phyloP scores from a whole-genome alignment of 345 rosid genomes.

The Camelina neglecta region DNA sequence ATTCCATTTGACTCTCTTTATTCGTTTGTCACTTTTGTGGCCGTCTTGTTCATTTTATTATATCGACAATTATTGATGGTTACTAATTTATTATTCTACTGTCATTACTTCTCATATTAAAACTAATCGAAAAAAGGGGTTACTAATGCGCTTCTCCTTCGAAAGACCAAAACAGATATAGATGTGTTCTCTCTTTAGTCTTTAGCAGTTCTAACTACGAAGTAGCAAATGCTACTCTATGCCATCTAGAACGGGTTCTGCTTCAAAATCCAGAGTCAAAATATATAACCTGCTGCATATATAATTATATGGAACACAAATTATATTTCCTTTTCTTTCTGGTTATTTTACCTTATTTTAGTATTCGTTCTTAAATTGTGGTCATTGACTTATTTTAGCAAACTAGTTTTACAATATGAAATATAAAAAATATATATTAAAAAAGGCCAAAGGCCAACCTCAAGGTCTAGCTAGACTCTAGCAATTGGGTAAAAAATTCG shows the following conservation, averaged over 20 bases:
- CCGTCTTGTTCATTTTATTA: conserved; percentile 33
- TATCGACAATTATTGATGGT: conserved; percentile 28
- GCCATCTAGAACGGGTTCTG: background rate
- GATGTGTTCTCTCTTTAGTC: conserved; percentile 19
- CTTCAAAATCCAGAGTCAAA: background rate
- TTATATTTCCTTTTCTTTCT: background rate
- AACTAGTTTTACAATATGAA: too few relatives aligned
- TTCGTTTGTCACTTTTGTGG: conserved; percentile 27
- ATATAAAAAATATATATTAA: too few relatives aligned
- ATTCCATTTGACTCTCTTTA: conserved; percentile 38
- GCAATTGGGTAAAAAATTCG: background rate
- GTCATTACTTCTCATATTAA: background rate
- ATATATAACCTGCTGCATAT: background rate
- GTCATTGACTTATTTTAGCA: background rate
- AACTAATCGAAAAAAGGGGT: conserved; percentile 14
- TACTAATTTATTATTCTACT: conserved; percentile 1
- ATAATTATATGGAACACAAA: background rate
- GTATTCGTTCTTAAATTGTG: background rate
- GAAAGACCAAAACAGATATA: background rate
- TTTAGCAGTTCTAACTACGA: background rate
- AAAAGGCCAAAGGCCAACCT: conserved; percentile 2
- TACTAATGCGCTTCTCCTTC: background rate
- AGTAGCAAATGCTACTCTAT: conserved; percentile 16
- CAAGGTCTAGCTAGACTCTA: background rate
- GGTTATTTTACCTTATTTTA: background rate